Evolutionary conservation across 257 asterid species (phyloP).

Genomic region (Primulina eburnea): DNA sequence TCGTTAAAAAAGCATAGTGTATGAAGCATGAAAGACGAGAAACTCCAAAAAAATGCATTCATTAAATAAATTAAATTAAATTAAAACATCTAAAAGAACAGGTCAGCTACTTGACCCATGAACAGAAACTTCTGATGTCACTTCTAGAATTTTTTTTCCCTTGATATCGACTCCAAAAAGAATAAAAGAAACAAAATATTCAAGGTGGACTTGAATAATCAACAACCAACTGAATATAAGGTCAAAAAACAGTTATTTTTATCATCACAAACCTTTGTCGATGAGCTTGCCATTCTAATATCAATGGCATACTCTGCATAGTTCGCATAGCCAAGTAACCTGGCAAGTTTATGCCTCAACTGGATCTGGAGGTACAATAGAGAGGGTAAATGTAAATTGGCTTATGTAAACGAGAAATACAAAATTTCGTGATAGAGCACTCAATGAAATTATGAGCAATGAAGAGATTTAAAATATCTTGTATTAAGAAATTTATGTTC

Average conservation of each 20-base stretch:
- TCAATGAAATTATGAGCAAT: slow-evolving; percentile 2
- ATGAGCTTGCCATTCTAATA: slow-evolving; percentile 76
- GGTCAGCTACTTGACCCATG: background rate
- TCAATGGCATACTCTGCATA: slow-evolving; percentile 76
- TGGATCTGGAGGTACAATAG: slow-evolving; percentile 58
- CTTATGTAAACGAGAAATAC: background rate
- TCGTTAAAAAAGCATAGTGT: slow-evolving; percentile 5
- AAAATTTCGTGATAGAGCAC: background rate
- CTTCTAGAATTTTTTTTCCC: background rate
- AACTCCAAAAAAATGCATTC: background rate
- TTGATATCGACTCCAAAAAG: background rate
- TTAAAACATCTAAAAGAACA: slow-evolving; percentile 6
- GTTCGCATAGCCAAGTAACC: slow-evolving; percentile 82
- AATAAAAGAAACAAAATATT: background rate
- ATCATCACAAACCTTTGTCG: slow-evolving; percentile 62
- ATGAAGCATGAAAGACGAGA: slow-evolving; percentile 12
- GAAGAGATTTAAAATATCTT: background rate
- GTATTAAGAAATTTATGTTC: too few relatives aligned
- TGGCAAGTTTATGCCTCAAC: slow-evolving; percentile 78
- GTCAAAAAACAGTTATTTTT: slow-evolving; percentile 17
- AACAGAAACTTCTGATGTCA: background rate
- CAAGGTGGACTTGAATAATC: slow-evolving; percentile 4
- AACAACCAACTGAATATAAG: slow-evolving; percentile 16
- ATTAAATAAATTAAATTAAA: background rate
- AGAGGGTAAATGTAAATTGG: slow-evolving; percentile 7